A percentile compares a stretch with the other conserved stretches of the same genome.
phyloP scores from a whole-genome alignment of 2,329 filamentous ascomycete genomes.

The Colletotrichum caudatum region DNA sequence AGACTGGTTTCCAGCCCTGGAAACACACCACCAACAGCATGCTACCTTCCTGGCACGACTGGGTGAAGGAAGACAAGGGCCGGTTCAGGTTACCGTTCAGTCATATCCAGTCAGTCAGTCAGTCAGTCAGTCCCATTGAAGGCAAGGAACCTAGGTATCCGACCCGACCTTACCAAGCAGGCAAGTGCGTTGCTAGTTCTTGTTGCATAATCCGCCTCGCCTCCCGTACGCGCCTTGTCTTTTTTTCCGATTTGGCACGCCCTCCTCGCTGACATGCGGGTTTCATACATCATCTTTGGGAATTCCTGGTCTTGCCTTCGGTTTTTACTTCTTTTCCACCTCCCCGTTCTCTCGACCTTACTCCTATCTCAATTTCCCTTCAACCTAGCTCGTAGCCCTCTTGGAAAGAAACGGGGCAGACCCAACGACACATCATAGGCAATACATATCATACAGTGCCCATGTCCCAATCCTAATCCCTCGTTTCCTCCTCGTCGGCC shows the following conservation, averaged over 20 bases:
- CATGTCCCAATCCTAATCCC: slow-evolving; percentile 20
- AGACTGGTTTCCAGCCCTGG: slow-evolving; percentile 12
- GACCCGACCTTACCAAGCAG: slow-evolving; percentile 6
- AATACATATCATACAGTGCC: not conserved
- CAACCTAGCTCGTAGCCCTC: not conserved
- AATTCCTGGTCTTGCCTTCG: slow-evolving; percentile 4
- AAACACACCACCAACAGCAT: slow-evolving; percentile 15
- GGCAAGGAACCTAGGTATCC: not conserved
- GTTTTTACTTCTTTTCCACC: not conserved
- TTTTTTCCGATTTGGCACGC: slow-evolving; percentile 28
- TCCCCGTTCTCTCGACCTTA: slow-evolving; percentile 2
- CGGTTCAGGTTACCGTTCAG: not conserved
- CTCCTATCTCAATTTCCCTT: not conserved
- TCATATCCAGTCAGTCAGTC: slow-evolving; percentile 7
- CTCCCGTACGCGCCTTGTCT: slow-evolving; percentile 33
- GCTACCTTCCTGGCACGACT: slow-evolving; percentile 24
- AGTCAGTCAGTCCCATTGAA: not conserved
- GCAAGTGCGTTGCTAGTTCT: slow-evolving; percentile 30
- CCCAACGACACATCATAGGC: not conserved
- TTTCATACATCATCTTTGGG: slow-evolving; percentile 34
- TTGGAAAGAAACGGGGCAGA: not conserved
- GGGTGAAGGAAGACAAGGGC: not conserved
- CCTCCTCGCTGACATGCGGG: slow-evolving; percentile 26
- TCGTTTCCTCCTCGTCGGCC: slow-evolving; percentile 10
- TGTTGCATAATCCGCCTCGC: slow-evolving; percentile 38